phyloP scores from a whole-genome alignment of 768 basidiomycete genomes.

The Jaapia argillacea region DNA sequence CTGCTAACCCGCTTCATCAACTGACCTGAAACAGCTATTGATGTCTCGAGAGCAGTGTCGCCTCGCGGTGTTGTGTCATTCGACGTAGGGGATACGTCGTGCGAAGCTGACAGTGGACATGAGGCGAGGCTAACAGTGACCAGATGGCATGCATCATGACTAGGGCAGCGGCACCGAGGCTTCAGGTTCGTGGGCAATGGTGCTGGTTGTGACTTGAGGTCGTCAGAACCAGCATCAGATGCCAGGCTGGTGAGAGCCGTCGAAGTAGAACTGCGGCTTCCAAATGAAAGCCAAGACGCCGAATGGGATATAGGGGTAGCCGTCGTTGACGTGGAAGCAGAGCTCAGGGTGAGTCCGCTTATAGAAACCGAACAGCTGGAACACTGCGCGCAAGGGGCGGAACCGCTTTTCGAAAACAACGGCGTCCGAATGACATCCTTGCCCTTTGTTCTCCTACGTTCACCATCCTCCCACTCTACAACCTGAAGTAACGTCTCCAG shows the following conservation, averaged over 20 bases:
- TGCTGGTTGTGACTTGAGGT: background rate
- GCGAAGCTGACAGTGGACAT: too few relatives aligned
- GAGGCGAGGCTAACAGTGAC: background rate
- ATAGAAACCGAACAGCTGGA: background rate
- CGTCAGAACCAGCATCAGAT: too few relatives aligned
- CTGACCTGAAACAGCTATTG: background rate
- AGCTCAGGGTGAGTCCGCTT: conserved; percentile 10
- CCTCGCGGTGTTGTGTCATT: too few relatives aligned
- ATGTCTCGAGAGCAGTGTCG: too few relatives aligned
- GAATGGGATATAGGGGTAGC: conserved; percentile 23
- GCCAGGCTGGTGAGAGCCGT: conserved; percentile 24
- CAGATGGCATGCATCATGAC: background rate
- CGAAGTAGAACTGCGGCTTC: conserved; percentile 25
- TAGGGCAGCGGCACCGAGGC: background rate
- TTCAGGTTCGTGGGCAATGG: background rate
- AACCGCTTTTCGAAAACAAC: too few relatives aligned
- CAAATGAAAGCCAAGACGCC: conserved; percentile 32
- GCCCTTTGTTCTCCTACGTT: conserved; percentile 27
- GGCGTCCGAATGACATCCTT: too few relatives aligned
- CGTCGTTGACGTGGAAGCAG: conserved; percentile 18
- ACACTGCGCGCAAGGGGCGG: too few relatives aligned
- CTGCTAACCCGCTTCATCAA: conserved; percentile 18
- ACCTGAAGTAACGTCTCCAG: conserved; percentile 33
- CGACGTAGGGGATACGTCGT: too few relatives aligned
- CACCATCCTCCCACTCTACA: conserved; percentile 31